A percentile compares a stretch with the other conserved stretches of the same genome.
phyloP scores from a whole-genome alignment of 352 stramenopile species.

The Globisporangium spinosum region DNA sequence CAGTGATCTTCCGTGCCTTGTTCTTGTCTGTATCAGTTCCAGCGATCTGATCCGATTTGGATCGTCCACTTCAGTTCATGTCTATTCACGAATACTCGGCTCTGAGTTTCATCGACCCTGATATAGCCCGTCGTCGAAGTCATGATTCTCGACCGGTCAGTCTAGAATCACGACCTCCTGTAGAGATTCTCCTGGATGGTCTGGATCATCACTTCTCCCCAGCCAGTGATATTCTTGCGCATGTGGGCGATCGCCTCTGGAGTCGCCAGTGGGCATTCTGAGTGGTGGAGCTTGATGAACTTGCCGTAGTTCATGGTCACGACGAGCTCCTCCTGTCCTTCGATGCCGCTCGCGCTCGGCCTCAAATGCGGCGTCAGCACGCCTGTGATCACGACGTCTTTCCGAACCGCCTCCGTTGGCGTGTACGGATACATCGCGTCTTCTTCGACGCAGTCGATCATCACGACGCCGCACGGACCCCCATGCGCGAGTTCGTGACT shows the following conservation, averaged over 20 bases:
- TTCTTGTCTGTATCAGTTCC: background rate
- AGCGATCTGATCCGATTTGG: background rate
- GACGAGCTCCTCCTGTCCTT: conserved; percentile 21
- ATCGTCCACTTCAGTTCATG: background rate
- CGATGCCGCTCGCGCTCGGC: background rate
- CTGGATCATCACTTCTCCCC: conserved; percentile 25
- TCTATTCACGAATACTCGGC: background rate
- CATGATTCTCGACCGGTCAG: background rate
- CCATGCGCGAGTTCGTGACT: background rate
- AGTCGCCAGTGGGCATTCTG: conserved; percentile 15
- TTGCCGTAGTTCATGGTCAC: conserved; percentile 27
- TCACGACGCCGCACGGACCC: background rate
- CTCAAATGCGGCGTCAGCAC: background rate
- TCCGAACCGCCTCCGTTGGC: background rate
- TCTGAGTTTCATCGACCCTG: too few relatives aligned
- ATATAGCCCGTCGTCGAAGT: background rate
- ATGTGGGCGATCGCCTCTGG: conserved; percentile 20
- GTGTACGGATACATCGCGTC: background rate
- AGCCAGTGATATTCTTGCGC: conserved; percentile 15
- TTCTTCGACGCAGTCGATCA: background rate
- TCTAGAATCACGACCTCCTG: background rate
- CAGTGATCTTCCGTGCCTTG: background rate
- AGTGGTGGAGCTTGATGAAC: conserved; percentile 22
- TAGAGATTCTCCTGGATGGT: conserved; percentile 20
- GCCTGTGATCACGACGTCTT: background rate